Conservation (phyloP, 1,139 yeast genomes). For the Nadsonia starkeyi-henricii region DNA sequence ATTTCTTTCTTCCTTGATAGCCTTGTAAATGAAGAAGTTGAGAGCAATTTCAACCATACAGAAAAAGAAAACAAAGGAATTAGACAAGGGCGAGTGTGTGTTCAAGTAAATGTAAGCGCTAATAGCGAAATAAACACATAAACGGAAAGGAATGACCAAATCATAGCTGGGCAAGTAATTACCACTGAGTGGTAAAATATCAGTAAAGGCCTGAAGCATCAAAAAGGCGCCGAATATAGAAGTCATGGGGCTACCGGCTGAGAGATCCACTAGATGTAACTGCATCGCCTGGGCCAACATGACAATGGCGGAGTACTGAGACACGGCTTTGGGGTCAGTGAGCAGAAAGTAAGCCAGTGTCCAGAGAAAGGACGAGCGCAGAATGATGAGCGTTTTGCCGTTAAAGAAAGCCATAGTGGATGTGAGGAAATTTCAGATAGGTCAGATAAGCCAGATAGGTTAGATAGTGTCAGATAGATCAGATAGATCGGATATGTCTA, state of each 20-base stretch:
- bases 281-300: conserved; percentile 43
- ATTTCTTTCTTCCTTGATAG: conserved; percentile 25
- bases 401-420: conserved; percentile 16
- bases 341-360: conserved; percentile 30
- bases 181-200: conserved; percentile 17
- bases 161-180: conserved; percentile 39
- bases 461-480: too few species aligned
- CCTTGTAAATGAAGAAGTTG: conserved; percentile 19
- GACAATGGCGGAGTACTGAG: conserved; percentile 32
- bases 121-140: conserved; percentile 41
- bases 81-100: conserved; percentile 26
- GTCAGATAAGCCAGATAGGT: too few species aligned
- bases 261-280: conserved; percentile 26
- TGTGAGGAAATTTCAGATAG: conserved; percentile 1
- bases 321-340: conserved; percentile 25
- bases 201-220: conserved; percentile 20
- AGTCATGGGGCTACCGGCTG: conserved; percentile 27
- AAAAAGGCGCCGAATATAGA: conserved; percentile 34
- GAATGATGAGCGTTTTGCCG: conserved; percentile 17
- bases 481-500: too few species aligned
- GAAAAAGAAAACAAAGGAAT: conserved; percentile 37
- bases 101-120: conserved; percentile 28
- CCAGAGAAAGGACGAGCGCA: conserved; percentile 31
- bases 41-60: conserved; percentile 32
- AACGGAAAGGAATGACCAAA: conserved; percentile 53